Evolutionary conservation across 306 rosid genomes (phyloP).

Genomic region (Crotalaria pallida): DNA sequence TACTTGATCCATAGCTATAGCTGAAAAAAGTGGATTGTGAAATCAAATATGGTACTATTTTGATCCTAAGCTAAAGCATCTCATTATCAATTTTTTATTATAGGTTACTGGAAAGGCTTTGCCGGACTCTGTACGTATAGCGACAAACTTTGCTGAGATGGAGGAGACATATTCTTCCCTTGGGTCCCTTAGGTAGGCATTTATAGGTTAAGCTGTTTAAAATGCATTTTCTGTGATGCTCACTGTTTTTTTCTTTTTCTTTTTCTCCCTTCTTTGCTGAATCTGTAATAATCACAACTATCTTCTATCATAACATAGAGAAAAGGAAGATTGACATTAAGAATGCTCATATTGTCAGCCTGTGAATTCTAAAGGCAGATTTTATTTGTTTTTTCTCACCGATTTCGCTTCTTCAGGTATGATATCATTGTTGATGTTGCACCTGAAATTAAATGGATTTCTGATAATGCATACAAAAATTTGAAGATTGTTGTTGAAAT

Average conservation of each 20-base stretch:
- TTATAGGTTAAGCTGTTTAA: conserved; percentile 11
- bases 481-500: conserved; percentile 80
- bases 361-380: conserved; percentile 9
- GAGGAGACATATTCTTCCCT: conserved; percentile 69
- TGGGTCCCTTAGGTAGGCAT: conserved; percentile 61
- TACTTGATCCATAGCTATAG: background rate
- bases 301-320: conserved; percentile 3
- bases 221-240: background rate
- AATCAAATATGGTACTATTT: background rate
- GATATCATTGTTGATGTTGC: conserved; percentile 82
- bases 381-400: conserved; percentile 18
- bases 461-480: conserved; percentile 73
- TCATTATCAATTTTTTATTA: conserved; percentile 11
- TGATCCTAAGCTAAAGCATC: background rate
- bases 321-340: conserved; percentile 6
- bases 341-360: conserved; percentile 16
- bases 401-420: conserved; percentile 54
- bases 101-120: conserved; percentile 78
- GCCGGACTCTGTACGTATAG: conserved; percentile 72
- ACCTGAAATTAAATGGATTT: conserved; percentile 83
- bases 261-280: background rate
- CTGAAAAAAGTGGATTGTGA: conserved; percentile 1
- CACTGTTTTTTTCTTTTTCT: background rate
- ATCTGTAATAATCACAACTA: background rate
- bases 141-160: conserved; percentile 69